Percentiles rank a stretch among this genome's conserved stretches.
These are phyloP conservation scores for Syzygium aqueum DNA, from an alignment of 345 rosid genomes.

Conservation along the genomic window DNA sequence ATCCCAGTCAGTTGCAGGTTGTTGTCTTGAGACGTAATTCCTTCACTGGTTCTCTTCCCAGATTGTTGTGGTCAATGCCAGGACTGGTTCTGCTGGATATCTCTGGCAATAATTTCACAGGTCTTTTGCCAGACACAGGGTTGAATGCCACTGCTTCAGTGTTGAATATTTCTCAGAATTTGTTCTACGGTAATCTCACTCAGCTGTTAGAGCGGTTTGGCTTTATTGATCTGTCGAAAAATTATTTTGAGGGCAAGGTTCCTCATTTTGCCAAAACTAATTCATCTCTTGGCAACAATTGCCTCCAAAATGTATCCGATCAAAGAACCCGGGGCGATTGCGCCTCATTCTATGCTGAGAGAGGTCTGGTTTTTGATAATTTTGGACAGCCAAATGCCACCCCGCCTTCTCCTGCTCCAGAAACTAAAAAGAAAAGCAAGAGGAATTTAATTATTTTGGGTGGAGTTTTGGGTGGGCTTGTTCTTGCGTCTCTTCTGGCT, in stretches of 20 bases:
- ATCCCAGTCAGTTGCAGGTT: constrained; percentile 44
- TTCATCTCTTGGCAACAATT: constrained; percentile 53
- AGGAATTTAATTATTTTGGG: constrained; percentile 40
- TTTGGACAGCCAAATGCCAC: constrained; percentile 67
- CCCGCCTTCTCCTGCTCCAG: constrained; percentile 16
- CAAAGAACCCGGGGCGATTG: constrained; percentile 59
- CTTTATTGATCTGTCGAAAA: constrained; percentile 47
- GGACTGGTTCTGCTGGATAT: constrained; percentile 50
- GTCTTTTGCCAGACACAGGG: constrained; percentile 38
- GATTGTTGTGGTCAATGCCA: constrained; percentile 49
- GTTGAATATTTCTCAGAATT: constrained; percentile 63
- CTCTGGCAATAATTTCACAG: constrained; percentile 75
- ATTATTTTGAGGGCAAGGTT: constrained; percentile 77
- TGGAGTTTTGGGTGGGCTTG: constrained; percentile 59
- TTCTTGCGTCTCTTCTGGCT: constrained; percentile 30
- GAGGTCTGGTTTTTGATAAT: constrained; percentile 65
- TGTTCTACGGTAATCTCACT: constrained; percentile 62
- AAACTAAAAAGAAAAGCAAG: constrained; percentile 30
- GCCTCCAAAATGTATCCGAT: constrained; percentile 47
- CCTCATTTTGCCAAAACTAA: constrained; percentile 43
- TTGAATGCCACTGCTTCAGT: constrained; percentile 22
- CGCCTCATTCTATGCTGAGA: constrained; percentile 48
- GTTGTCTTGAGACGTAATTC: constrained; percentile 43
- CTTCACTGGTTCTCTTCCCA: constrained; percentile 52
- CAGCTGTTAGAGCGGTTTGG: constrained; percentile 39